These are phyloP conservation scores for Puccinia coronata DNA, from an alignment of 1,284 basidiomycete species.

Conservation along the genomic window DNA sequence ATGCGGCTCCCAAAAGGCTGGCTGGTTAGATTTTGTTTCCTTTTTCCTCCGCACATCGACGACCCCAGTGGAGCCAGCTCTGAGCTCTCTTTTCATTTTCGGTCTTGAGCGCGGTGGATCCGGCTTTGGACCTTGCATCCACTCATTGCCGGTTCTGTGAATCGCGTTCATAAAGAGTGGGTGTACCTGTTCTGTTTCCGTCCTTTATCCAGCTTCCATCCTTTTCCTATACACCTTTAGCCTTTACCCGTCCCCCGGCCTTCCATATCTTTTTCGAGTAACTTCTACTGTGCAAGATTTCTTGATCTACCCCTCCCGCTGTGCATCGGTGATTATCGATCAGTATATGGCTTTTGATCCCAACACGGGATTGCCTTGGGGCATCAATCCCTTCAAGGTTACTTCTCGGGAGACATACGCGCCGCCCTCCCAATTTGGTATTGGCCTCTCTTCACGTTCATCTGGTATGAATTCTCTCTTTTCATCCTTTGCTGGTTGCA, in stretches of 20 bases:
- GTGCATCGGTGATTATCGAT: slow-evolving; percentile 3
- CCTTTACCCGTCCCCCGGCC: background rate
- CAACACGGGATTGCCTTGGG: slow-evolving; percentile 20
- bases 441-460: background rate
- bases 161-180: background rate
- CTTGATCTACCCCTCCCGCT: too few relatives aligned
- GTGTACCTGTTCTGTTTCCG: background rate
- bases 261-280: background rate
- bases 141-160: background rate
- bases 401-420: slow-evolving; percentile 11
- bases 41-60: too few relatives aligned
- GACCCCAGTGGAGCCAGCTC: background rate
- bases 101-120: slow-evolving; percentile 1
- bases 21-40: background rate
- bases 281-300: too few relatives aligned
- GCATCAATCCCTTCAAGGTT: slow-evolving; percentile 13
- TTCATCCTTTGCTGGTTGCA: background rate
- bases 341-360: slow-evolving; percentile 14
- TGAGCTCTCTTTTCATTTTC: background rate
- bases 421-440: background rate
- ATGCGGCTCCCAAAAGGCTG: background rate
- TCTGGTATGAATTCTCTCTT: background rate
- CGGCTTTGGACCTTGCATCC: background rate
- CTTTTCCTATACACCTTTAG: background rate
- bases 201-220: background rate